Evolutionary conservation across 768 basidiomycete genomes (phyloP), one percentile per base, ranked within the genome.

Genomic region (Calvatia gigantea): DNA sequence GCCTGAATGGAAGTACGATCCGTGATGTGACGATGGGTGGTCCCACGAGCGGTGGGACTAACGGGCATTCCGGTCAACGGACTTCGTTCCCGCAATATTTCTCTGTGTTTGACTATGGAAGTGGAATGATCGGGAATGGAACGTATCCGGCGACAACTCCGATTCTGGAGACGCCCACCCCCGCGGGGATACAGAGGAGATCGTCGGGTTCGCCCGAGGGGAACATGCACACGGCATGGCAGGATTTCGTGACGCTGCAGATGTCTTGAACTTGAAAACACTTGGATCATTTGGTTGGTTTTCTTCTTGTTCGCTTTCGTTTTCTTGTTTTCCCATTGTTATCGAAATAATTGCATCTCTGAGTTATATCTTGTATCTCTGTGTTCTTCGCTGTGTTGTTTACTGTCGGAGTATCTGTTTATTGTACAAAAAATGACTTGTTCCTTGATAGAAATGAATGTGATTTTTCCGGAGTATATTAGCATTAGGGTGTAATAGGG

Each of bases 41-140:
- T 27, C 54, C 54, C 39, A 39, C 39, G 27, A 53, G 44, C 25
- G n/a, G 32, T 23, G n/a, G 45, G 45, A 25, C 38, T 43, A 42
- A 23, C 33, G 41, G 55, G 35, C 42, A 37, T 31, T 43, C 41
- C 27, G 48, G 11, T 29, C 53, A 46, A 59, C 52, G 37, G 66
- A 57, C 58, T 5, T 50, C 64, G 33, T 82, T 84, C 70, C 87
- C 87, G 12, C 81, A 78, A 62, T 89, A 89, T 62, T 89, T 90
- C 76, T 79, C 86, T 1, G 87, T 89, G 29, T 89, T 86, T 61
- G 87, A 89, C 65, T 89, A 89, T 64, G 79, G 75, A 19, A 69
- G 66, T 39, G 65, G 68, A 60, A 56, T 67, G 62, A 57, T 63
- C 54, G 59, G 61, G 9, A 62, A 49, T 41, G 51, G 57, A 31